Percentiles rank a stretch among this genome's conserved stretches.
Conservation (phyloP, 768 basidiomycete genomes). For the Boletus patriciae region DNA sequence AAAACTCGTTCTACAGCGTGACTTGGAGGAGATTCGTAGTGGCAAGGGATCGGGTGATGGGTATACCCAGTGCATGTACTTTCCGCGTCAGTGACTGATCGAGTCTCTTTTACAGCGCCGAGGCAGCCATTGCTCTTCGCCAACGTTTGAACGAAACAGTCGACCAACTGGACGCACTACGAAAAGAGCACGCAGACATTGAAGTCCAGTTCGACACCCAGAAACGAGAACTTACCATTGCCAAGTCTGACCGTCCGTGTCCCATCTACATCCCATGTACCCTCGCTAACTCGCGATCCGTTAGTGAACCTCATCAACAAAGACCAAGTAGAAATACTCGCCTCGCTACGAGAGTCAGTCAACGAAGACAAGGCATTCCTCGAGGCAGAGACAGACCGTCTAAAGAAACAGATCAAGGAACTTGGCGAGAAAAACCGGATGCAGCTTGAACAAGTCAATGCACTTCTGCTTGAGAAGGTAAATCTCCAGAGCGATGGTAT, state of each 20-base stretch:
- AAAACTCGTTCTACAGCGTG: constrained; percentile 73
- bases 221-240: constrained; percentile 71
- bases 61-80: constrained; percentile 41
- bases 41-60: constrained; percentile 84
- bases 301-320: constrained; percentile 89
- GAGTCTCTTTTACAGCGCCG: constrained; percentile 49
- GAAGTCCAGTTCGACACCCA: constrained; percentile 66
- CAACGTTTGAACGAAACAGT: constrained; percentile 86
- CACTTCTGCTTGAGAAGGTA: constrained; percentile 87
- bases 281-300: constrained; percentile 6
- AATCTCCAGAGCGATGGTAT: constrained; percentile 89
- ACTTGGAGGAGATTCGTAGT: constrained; percentile 85
- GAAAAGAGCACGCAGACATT: constrained; percentile 66
- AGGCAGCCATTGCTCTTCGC: constrained; percentile 85
- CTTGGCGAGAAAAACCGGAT: constrained; percentile 81
- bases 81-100: constrained; percentile 1
- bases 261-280: not conserved
- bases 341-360: constrained; percentile 81
- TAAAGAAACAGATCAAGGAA: constrained; percentile 69
- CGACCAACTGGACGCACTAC: constrained; percentile 71
- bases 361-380: constrained; percentile 81
- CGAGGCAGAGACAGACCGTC: constrained; percentile 62
- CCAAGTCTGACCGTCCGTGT: constrained; percentile 78
- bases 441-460: constrained; percentile 88
- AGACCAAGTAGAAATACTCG: constrained; percentile 89